These are phyloP conservation scores for Iberis amara DNA, from an alignment of 441 rosid genomes.

Conservation along the genomic window DNA sequence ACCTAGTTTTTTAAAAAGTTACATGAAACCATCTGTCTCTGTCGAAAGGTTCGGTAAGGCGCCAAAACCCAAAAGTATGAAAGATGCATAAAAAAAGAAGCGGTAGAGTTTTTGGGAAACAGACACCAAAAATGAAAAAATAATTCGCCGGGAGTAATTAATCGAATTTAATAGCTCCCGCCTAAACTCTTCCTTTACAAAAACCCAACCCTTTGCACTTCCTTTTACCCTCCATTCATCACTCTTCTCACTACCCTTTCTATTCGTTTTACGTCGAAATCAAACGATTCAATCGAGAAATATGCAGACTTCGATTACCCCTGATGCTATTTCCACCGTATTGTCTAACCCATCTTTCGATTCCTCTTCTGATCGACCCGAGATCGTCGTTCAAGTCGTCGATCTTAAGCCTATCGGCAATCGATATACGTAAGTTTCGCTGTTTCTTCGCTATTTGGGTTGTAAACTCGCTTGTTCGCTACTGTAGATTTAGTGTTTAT, in stretches of 20 bases:
- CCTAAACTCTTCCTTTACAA: not conserved
- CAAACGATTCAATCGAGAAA: not conserved
- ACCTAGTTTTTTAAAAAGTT: too few species aligned
- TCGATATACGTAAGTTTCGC: conserved; percentile 48
- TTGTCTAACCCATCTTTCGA: conserved; percentile 60
- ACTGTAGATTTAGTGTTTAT: too few species aligned
- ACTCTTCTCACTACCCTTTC: not conserved
- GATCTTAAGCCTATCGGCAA: conserved; percentile 75
- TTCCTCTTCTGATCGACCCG: conserved; percentile 41
- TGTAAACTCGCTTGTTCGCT: not conserved
- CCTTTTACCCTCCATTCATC: not conserved
- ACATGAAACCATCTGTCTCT: too few species aligned
- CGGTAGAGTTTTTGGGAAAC: too few species aligned
- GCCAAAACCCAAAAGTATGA: too few species aligned
- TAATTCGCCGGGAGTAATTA: not conserved
- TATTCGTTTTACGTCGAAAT: not conserved
- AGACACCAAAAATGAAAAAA: not conserved
- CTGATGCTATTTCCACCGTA: conserved; percentile 50
- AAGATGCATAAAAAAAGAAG: too few species aligned
- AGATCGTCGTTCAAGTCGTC: conserved; percentile 60
- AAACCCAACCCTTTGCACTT: not conserved
- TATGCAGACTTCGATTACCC: conserved; percentile 45
- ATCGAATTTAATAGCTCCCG: not conserved
- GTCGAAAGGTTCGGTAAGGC: too few species aligned
- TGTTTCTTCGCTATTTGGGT: not conserved